phyloP scores from a whole-genome alignment of 108 stramenopile species.

The Pseudonitzschia pungens region DNA sequence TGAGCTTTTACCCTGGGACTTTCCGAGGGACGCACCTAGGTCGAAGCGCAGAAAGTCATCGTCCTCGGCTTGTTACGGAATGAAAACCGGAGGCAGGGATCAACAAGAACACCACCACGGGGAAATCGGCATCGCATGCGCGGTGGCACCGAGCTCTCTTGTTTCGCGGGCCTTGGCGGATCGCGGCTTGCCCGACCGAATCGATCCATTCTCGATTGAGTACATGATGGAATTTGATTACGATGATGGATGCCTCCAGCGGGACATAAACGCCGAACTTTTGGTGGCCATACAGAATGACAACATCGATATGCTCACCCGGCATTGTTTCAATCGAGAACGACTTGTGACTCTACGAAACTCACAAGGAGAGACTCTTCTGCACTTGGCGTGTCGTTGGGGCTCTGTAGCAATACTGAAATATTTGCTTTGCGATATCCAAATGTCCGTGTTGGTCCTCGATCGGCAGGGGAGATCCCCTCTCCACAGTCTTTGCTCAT shows the following conservation, averaged over 20 bases:
- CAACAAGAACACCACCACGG: background rate
- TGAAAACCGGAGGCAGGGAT: background rate
- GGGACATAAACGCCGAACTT: conserved; percentile 28
- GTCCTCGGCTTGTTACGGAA: background rate
- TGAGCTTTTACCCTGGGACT: background rate
- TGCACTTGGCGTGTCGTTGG: conserved; percentile 65
- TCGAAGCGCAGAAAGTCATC: background rate
- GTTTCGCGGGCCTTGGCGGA: conserved; percentile 1
- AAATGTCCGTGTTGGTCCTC: conserved; percentile 16
- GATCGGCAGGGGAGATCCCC: conserved; percentile 11
- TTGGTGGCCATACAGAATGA: conserved; percentile 53
- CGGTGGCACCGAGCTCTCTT: background rate
- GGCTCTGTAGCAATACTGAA: conserved; percentile 35
- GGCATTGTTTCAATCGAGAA: conserved; percentile 36
- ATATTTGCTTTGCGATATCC: conserved; percentile 44
- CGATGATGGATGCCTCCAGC: background rate
- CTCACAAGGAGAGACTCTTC: conserved; percentile 59
- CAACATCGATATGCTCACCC: conserved; percentile 45
- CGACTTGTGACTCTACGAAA: conserved; percentile 49
- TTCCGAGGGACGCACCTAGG: background rate
- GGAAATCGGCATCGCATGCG: background rate
- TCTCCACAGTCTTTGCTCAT: conserved; percentile 10
- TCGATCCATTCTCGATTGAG: conserved; percentile 14
- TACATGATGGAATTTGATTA: conserved; percentile 18
- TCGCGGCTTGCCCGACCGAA: conserved; percentile 7